Conservation (phyloP, 2,329 filamentous ascomycete genomes). For the Epichloe uncinata region DNA sequence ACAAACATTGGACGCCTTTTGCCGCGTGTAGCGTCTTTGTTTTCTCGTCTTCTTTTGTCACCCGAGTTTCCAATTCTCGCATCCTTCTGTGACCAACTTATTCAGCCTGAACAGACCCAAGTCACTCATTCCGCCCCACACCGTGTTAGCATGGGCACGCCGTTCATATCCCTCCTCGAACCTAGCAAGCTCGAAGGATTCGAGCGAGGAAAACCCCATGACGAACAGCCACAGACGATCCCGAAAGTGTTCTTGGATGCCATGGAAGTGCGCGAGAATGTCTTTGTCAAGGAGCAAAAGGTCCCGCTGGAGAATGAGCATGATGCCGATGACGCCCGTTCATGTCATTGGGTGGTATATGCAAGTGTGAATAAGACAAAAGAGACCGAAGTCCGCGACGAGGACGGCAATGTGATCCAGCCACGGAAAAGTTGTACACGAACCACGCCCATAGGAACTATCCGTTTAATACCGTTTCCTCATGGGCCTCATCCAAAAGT, state of each 20-base stretch:
- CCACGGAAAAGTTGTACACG: conserved; percentile 31
- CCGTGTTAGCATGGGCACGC: conserved; percentile 29
- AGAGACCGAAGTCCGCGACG: conserved; percentile 29
- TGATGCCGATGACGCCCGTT: conserved; percentile 65
- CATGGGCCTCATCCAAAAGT: conserved; percentile 49
- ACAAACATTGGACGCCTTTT: too few relatives aligned
- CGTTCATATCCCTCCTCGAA: conserved; percentile 34
- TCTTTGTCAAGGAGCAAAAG: conserved; percentile 48
- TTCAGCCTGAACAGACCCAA: not conserved
- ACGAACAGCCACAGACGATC: conserved; percentile 31
- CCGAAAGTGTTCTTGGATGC: conserved; percentile 47
- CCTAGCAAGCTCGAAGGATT: conserved; percentile 38
- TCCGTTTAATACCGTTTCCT: conserved; percentile 72
- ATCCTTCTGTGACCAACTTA: not conserved
- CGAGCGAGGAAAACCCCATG: conserved; percentile 24
- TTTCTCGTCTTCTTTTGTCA: not conserved
- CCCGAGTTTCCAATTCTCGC: not conserved
- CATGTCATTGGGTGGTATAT: conserved; percentile 84
- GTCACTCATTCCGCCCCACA: not conserved
- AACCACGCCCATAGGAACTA: conserved; percentile 50
- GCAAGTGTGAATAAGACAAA: conserved; percentile 41
- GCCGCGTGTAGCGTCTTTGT: not conserved
- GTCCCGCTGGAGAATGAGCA: conserved; percentile 56
- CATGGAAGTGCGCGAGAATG: conserved; percentile 46
- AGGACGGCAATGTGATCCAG: conserved; percentile 25